These are phyloP conservation scores for Parietaria judaica DNA, from an alignment of 306 rosid genomes.

Conservation along the genomic window DNA sequence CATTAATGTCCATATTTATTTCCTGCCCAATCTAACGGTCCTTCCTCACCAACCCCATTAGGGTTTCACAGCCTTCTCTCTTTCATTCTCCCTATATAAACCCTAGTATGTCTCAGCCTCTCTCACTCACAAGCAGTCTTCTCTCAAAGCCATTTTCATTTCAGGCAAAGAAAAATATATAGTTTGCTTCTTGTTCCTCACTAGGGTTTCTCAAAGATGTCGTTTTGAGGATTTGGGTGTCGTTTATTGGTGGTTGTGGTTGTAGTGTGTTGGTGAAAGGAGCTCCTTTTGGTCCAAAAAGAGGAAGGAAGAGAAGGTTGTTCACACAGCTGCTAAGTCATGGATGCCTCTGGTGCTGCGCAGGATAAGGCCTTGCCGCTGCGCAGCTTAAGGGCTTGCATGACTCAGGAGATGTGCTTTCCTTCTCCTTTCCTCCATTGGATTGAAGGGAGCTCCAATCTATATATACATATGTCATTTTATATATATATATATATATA, in stretches of 20 bases:
- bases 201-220: too few relatives aligned
- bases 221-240: too few relatives aligned
- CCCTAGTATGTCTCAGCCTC: not conserved
- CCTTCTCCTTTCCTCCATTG: conserved; percentile 29
- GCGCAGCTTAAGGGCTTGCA: conserved; percentile 35
- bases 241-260: too few relatives aligned
- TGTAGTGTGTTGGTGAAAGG: not conserved
- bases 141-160: too few relatives aligned
- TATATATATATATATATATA: not conserved
- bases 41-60: conserved; percentile 16
- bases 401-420: conserved; percentile 32
- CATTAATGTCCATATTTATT: conserved; percentile 12
- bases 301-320: conserved; percentile 17
- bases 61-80: conserved; percentile 1
- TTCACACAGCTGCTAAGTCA: conserved; percentile 27
- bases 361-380: not conserved
- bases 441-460: conserved; percentile 43
- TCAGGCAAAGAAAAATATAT: too few relatives aligned
- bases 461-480: not conserved
- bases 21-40: conserved; percentile 6
- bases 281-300: conserved; percentile 32
- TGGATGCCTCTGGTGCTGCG: conserved; percentile 36
- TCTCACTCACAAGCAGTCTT: not conserved
- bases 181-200: too few relatives aligned
- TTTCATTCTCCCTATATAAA: not conserved